Base-by-base conservation (phyloP, 495 filamentous ascomycete species). In the Penicillium maclennaniae region DNA sequence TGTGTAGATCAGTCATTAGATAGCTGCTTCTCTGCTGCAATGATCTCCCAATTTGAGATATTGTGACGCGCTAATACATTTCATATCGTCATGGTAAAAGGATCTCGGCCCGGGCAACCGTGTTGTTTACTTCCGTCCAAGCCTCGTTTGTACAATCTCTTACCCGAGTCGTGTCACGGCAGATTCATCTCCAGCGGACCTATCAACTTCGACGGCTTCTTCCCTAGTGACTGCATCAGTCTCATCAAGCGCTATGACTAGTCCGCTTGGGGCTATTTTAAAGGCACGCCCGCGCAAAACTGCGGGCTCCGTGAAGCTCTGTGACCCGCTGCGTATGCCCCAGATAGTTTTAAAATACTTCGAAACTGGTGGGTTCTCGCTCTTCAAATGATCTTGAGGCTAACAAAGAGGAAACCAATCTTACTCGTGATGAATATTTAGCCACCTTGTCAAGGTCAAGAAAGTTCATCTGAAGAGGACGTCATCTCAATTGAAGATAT, bases 311-410 rank as follows among this genome's bases (percentile, higher is more conserved):
- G 79, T 83, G 0, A 60, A 49, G 1, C 68, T 83, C 78, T 0
- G 65, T 0, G 73, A 82, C 37, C 80, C 80, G 3, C 73, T 69
- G 17, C 75, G 81, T 52, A 59, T 62, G 42, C 80, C 80, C 2
- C 63, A 74, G n/a, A 81, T 83, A 49, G 78, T 75, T 46, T 77
- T 83, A 59, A 72, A 76, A 45, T 83, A 80, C 60, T 84, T 80
- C 56, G 62, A 74, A 46, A 66, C 67, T 17, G 70, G 68, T 7
- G 49, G 47, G n/a, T n/a, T n/a, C n/a, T n/a, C n/a, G n/a, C 19
- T 45, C 72, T 20, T 62, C 59, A 7, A 58, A 59, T 1, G 76
- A 78, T 49, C 64, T 82, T 12, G 45, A 70, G 34, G 73, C 77
- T 6, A 54, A 80, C 26, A 62, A 61, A 37, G 74, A 81, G 52